These are phyloP conservation scores for Blastocystis hominis DNA, from an alignment of 352 stramenopile genomes.

Conservation along the genomic window DNA sequence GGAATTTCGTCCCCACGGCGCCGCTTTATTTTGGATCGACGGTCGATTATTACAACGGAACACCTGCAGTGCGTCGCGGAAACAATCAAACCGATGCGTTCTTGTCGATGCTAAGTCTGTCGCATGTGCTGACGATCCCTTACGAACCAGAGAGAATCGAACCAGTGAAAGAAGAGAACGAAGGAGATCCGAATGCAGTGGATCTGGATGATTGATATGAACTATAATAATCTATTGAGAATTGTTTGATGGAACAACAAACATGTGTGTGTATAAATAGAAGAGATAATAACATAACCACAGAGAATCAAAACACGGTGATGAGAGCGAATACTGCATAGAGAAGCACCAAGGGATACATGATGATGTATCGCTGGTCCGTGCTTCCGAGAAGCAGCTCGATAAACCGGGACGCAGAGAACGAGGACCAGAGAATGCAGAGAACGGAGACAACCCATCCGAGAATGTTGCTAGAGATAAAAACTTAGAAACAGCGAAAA, in stretches of 20 bases:
- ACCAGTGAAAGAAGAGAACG: background rate
- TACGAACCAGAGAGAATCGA: conserved; percentile 62
- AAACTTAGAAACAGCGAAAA: background rate
- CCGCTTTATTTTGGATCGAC: conserved; percentile 63
- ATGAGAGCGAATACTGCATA: conserved; percentile 40
- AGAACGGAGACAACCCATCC: background rate
- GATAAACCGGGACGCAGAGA: conserved; percentile 40
- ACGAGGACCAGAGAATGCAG: conserved; percentile 21
- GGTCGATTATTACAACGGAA: conserved; percentile 15
- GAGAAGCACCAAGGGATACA: conserved; percentile 46
- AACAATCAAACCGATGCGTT: conserved; percentile 89
- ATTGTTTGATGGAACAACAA: too few species aligned
- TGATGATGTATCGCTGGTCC: conserved; percentile 56
- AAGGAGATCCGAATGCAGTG: conserved; percentile 21
- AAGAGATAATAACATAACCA: background rate
- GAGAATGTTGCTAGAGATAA: background rate
- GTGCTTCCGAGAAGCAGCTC: conserved; percentile 30
- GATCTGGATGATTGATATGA: background rate
- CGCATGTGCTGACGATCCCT: conserved; percentile 83
- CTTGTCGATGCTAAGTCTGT: conserved; percentile 78
- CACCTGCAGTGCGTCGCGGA: conserved; percentile 61
- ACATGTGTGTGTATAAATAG: background rate
- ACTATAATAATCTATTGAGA: too few species aligned
- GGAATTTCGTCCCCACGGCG: conserved; percentile 72
- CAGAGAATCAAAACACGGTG: conserved; percentile 6